These are phyloP conservation scores for Lecanosticta acicola DNA, from an alignment of 2,329 filamentous ascomycete species.

Conservation along the genomic window DNA sequence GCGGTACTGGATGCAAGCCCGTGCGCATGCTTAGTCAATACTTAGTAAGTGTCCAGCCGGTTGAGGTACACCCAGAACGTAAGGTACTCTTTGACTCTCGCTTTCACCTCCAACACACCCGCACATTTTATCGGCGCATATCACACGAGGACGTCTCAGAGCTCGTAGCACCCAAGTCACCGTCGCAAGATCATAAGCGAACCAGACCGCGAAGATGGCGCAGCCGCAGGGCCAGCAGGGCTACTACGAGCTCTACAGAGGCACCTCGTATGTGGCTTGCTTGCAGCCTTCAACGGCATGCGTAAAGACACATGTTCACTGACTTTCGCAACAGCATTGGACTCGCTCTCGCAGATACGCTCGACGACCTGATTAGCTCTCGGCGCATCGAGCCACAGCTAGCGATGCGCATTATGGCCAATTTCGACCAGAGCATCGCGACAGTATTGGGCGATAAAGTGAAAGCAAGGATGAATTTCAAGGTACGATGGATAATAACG, in stretches of 20 bases:
- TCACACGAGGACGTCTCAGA: background rate
- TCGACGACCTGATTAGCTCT: constrained; percentile 92
- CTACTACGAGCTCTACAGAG: constrained; percentile 93
- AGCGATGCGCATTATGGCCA: constrained; percentile 94
- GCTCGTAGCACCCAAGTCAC: background rate
- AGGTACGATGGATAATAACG: constrained; percentile 41
- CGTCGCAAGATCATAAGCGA: background rate
- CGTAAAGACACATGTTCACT: constrained; percentile 8
- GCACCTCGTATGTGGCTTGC: constrained; percentile 74
- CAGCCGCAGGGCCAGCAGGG: constrained; percentile 34
- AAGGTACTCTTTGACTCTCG: background rate
- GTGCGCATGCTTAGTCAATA: background rate
- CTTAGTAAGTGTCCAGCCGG: too few relatives aligned
- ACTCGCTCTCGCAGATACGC: constrained; percentile 86
- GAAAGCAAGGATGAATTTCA: constrained; percentile 85
- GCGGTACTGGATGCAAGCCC: constrained; percentile 1
- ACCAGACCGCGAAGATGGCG: constrained; percentile 11
- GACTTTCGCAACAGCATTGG: constrained; percentile 62
- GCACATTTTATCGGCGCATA: background rate
- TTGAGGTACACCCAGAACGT: too few relatives aligned
- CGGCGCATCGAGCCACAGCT: constrained; percentile 95
- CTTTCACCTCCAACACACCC: background rate
- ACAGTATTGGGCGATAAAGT: constrained; percentile 89
- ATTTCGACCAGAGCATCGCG: constrained; percentile 90
- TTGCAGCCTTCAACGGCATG: constrained; percentile 17